phyloP scores from a whole-genome alignment of 225 moss, liverwort and hornwort species.

The Thuidium tamariscinum region DNA sequence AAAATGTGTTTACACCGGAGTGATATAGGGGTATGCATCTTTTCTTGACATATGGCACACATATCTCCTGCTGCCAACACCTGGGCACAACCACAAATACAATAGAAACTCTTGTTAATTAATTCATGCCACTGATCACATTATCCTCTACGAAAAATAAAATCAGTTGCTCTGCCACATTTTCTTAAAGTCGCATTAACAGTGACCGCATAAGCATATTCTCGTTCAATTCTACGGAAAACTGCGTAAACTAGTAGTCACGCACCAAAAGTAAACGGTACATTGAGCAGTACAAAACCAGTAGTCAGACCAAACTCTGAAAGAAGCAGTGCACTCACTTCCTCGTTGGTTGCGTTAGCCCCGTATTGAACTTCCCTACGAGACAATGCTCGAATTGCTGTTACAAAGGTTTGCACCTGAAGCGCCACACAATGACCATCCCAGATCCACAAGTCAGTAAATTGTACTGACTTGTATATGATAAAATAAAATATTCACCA shows the following conservation, averaged over 20 bases:
- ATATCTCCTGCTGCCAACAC: slow-evolving; percentile 91
- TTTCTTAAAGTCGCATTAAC: background rate
- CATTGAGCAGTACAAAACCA: background rate
- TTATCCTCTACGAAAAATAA: background rate
- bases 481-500: background rate
- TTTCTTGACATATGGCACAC: slow-evolving; percentile 97
- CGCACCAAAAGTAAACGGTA: background rate
- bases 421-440: background rate
- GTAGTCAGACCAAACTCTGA: background rate
- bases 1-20: slow-evolving; percentile 94
- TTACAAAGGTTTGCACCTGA: slow-evolving; percentile 82
- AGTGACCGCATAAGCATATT: background rate
- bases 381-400: slow-evolving; percentile 76
- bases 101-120: background rate
- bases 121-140: background rate
- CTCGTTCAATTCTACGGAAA: background rate
- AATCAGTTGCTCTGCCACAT: background rate
- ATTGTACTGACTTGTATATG: background rate
- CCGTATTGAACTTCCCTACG: slow-evolving; percentile 92
- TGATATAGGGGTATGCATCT: slow-evolving; percentile 91
- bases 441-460: slow-evolving; percentile 1
- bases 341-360: slow-evolving; percentile 85
- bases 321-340: slow-evolving; percentile 32
- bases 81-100: slow-evolving; percentile 19
- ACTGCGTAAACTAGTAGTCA: background rate